Evolutionary conservation across 805 yeast species (phyloP).

Genomic region (Metschnikowia kofuensis): DNA sequence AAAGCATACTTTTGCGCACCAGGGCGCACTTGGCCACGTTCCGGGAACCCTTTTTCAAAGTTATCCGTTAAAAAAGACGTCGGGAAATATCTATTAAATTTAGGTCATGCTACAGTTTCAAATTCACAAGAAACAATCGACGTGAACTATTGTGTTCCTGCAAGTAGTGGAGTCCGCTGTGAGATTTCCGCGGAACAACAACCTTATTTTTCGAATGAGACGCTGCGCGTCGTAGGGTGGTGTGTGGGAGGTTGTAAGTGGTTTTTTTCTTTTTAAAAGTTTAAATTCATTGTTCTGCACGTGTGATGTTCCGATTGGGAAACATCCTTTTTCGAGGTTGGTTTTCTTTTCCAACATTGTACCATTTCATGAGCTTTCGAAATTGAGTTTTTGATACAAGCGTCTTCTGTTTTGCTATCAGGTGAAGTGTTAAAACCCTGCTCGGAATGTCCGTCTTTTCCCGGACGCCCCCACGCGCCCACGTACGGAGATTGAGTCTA

Average conservation of each 20-base stretch:
- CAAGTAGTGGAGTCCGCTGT: slow-evolving; percentile 1
- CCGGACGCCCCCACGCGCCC: too few relatives aligned
- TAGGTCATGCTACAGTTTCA: neutral
- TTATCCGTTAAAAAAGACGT: neutral
- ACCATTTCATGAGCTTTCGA: neutral
- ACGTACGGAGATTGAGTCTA: too few relatives aligned
- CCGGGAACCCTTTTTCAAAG: too few relatives aligned
- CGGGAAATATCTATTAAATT: slow-evolving; percentile 1
- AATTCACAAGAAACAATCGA: neutral
- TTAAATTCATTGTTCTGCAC: slow-evolving; percentile 3
- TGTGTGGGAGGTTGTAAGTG: neutral
- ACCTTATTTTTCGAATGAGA: neutral
- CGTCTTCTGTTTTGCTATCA: too few relatives aligned
- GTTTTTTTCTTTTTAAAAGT: neutral
- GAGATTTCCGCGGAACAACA: slow-evolving; percentile 5
- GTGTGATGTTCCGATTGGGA: neutral
- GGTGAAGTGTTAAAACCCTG: too few relatives aligned
- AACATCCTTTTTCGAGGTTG: neutral
- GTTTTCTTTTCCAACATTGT: neutral
- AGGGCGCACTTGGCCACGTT: neutral
- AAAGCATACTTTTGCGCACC: neutral
- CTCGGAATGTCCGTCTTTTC: too few relatives aligned
- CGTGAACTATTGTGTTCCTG: slow-evolving; percentile 1
- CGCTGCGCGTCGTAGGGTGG: slow-evolving; percentile 2
- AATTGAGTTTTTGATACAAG: too few relatives aligned